Base-by-base conservation (phyloP, 768 basidiomycete genomes). In the Phaffia tasmanica region DNA sequence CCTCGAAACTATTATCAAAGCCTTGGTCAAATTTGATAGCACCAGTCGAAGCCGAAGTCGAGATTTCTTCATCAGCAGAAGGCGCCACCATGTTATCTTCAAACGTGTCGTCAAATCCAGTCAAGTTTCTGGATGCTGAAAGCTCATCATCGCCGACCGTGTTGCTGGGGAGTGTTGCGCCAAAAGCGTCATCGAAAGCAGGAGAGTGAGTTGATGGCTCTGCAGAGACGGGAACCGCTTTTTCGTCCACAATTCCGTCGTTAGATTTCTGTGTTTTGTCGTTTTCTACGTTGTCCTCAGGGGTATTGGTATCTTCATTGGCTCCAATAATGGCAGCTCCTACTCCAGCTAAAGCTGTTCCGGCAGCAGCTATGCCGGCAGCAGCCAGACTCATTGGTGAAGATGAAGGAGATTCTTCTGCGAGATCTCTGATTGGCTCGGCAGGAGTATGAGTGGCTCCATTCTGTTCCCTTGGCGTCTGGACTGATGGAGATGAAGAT, bases 321-420 rank as follows among this genome's bases (percentile, higher is more conserved):
- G 70, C 70, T 21, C 70, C 72, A 27, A 64, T 48, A 9, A 64
- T 25, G 55, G 73, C 75, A 2, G 71, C 71, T 53, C 72, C 74
- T 7, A 70, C 71, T 32, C 71, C 72, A 18, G 70, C 58, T 19
- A 71, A 61, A 18, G 71, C 73, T 1, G 72, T 63, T 16, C 71
- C 64, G n/a, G 66, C 65, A 8, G 66, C 66, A 27, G 58, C 65
- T 30, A 62, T 42, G 18, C 67, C 71, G n/a, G 64, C 69, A 27
- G 67, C 62, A 9, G 67, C 69, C 30, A 71, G 8, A 14, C 64
- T 54, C 27, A 27, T 5, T 0, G 50, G 29, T 18, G 32, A 23
- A 16, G 30, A 30, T 14, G 66, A 29, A 1, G 63, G 23, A n/a
- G 60, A 57, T 46, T 27, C 19, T 8, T 48, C 60, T 5, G 71